phyloP scores from a whole-genome alignment of 1,139 yeast genomes.

The Nadsonia starkeyi-henricii region DNA sequence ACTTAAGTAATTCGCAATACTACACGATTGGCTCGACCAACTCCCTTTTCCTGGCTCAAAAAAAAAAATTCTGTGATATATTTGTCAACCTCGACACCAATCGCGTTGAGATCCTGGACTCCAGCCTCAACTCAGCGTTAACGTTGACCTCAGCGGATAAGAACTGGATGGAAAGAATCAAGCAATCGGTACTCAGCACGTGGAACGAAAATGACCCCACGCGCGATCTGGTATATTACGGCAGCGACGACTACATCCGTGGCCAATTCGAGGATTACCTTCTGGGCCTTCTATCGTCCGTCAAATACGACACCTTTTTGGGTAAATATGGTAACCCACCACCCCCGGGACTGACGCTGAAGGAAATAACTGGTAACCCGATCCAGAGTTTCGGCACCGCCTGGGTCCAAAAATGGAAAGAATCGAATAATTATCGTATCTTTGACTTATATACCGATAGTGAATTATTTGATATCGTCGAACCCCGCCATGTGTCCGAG shows the following conservation, averaged over 20 bases:
- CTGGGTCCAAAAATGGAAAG: slow-evolving; percentile 54
- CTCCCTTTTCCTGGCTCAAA: slow-evolving; percentile 59
- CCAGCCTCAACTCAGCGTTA: slow-evolving; percentile 30
- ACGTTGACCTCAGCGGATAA: slow-evolving; percentile 53
- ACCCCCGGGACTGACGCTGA: slow-evolving; percentile 20
- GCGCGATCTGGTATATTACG: slow-evolving; percentile 31
- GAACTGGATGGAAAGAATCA: slow-evolving; percentile 47
- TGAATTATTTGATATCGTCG: slow-evolving; percentile 75
- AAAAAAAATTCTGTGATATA: slow-evolving; percentile 41
- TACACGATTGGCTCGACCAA: slow-evolving; percentile 85
- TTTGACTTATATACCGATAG: slow-evolving; percentile 72
- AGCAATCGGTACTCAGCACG: slow-evolving; percentile 25
- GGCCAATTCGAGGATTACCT: slow-evolving; percentile 83
- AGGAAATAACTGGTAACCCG: slow-evolving; percentile 29
- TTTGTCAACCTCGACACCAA: slow-evolving; percentile 38
- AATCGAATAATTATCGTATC: slow-evolving; percentile 51
- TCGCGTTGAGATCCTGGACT: slow-evolving; percentile 34
- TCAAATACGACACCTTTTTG: slow-evolving; percentile 52
- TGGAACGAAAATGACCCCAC: slow-evolving; percentile 33
- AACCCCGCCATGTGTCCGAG: slow-evolving; percentile 51
- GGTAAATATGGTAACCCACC: slow-evolving; percentile 27
- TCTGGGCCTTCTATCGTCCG: slow-evolving; percentile 57
- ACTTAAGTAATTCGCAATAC: slow-evolving; percentile 46
- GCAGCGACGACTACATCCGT: slow-evolving; percentile 83
- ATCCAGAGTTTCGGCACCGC: slow-evolving; percentile 36